Evolutionary conservation across 345 rosid species (phyloP).

Genomic region (Hypericum androsaemum): DNA sequence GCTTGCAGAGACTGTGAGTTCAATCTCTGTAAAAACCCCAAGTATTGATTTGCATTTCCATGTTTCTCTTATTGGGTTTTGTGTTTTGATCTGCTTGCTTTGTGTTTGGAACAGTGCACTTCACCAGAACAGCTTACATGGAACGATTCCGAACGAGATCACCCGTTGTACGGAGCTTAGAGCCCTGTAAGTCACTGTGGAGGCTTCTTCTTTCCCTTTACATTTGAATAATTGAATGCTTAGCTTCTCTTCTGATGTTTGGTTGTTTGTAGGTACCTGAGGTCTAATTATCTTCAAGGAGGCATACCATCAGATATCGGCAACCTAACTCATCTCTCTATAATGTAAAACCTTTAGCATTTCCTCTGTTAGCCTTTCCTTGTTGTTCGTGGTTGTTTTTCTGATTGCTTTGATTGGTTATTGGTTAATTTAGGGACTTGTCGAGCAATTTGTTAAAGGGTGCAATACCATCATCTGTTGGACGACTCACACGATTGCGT

Average conservation of each 20-base stretch:
- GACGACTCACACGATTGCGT: slow-evolving; percentile 52
- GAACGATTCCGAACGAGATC: slow-evolving; percentile 71
- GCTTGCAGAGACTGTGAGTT: slow-evolving; percentile 82
- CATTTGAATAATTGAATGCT: not conserved
- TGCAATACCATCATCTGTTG: slow-evolving; percentile 75
- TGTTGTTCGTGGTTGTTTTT: too few species aligned
- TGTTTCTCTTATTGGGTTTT: not conserved
- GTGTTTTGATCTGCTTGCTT: not conserved
- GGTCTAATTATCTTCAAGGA: slow-evolving; percentile 85
- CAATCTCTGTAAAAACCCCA: too few species aligned
- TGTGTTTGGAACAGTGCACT: slow-evolving; percentile 47
- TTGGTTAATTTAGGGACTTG: slow-evolving; percentile 51
- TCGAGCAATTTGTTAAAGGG: slow-evolving; percentile 89
- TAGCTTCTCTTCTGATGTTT: not conserved
- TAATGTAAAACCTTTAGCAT: slow-evolving; percentile 41
- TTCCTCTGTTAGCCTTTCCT: not conserved
- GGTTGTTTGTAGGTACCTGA: slow-evolving; percentile 50
- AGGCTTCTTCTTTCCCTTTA: not conserved
- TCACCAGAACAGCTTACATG: slow-evolving; percentile 85
- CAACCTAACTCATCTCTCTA: slow-evolving; percentile 64
- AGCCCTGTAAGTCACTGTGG: slow-evolving; percentile 62
- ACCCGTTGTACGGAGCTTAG: slow-evolving; percentile 68
- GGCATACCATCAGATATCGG: slow-evolving; percentile 78
- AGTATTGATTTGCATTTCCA: too few species aligned
- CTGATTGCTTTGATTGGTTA: not conserved